These are phyloP conservation scores for Trametes cubensis DNA, from an alignment of 768 basidiomycete species.

Conservation along the genomic window DNA sequence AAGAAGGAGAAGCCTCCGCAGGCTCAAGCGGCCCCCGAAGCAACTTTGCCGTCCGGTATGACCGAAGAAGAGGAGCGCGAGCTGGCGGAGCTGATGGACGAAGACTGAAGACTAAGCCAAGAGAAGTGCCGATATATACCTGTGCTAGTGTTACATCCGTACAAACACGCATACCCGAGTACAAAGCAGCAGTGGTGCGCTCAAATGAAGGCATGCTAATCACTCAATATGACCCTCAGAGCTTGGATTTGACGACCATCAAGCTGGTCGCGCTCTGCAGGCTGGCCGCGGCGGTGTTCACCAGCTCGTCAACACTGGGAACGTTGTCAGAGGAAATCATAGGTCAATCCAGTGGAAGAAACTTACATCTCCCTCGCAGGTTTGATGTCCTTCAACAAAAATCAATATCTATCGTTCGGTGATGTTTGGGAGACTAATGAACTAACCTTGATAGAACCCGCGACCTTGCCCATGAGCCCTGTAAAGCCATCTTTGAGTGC, in stretches of 20 bases:
- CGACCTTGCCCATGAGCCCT: constrained; percentile 84
- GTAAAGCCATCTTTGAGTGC: not conserved
- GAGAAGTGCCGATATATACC: not conserved
- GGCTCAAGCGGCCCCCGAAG: constrained; percentile 17
- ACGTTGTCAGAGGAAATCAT: not conserved
- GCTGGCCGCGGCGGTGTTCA: constrained; percentile 65
- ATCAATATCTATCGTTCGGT: no score
- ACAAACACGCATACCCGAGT: not conserved
- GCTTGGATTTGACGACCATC: constrained; percentile 50
- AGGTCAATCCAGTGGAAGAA: constrained; percentile 8
- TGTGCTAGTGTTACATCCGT: constrained; percentile 3
- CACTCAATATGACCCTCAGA: constrained; percentile 37
- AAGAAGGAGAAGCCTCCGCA: constrained; percentile 25
- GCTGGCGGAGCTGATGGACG: constrained; percentile 75
- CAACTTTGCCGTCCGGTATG: constrained; percentile 40
- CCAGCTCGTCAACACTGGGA: constrained; percentile 77
- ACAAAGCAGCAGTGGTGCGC: not conserved
- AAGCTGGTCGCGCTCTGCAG: constrained; percentile 49
- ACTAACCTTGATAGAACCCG: constrained; percentile 65
- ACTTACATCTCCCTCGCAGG: constrained; percentile 83
- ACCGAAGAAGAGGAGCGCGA: constrained; percentile 92
- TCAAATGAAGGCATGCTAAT: not conserved
- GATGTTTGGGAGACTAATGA: no score
- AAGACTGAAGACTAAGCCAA: constrained; percentile 21
- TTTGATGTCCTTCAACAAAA: constrained; percentile 85